Conservation (phyloP, 2,329 filamentous ascomycete species). For the Talaromyces sp. region DNA sequence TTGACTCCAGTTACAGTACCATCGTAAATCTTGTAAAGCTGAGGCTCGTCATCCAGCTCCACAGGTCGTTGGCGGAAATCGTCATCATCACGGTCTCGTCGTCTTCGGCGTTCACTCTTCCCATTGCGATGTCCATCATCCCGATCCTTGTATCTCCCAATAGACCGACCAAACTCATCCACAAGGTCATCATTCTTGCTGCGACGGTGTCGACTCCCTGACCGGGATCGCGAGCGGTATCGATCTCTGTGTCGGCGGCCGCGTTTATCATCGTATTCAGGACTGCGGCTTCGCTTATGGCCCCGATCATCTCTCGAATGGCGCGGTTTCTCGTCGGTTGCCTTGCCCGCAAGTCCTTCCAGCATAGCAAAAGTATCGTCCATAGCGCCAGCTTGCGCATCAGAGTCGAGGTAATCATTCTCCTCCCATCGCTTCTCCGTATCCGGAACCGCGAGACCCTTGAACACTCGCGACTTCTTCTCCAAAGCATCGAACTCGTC, state of each 20-base stretch:
- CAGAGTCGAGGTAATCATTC: conserved; percentile 46
- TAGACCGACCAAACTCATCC: conserved; percentile 61
- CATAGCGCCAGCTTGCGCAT: conserved; percentile 65
- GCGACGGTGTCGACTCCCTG: conserved; percentile 45
- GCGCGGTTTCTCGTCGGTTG: conserved; percentile 43
- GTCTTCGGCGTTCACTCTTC: conserved; percentile 47
- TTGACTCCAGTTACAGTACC: conserved; percentile 90
- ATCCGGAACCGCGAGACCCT: conserved; percentile 84
- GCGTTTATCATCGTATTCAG: conserved; percentile 52
- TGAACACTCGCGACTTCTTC: conserved; percentile 86
- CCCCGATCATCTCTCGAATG: conserved; percentile 37
- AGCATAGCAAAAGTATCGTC: conserved; percentile 92
- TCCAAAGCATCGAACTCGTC: conserved; percentile 54
- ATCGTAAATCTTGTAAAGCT: conserved; percentile 85
- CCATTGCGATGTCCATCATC: conserved; percentile 45
- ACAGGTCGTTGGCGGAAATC: conserved; percentile 64
- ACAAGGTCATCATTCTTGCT: conserved; percentile 54
- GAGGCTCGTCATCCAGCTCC: conserved; percentile 79
- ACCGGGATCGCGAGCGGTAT: conserved; percentile 56
- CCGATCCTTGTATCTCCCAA: conserved; percentile 42
- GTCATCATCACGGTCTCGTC: conserved; percentile 54
- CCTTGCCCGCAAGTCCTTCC: conserved; percentile 78
- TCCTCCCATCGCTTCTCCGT: conserved; percentile 62
- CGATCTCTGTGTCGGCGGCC: conserved; percentile 46
- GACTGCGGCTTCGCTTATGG: conserved; percentile 59